Conservation (phyloP, 768 basidiomycete species). For the Paxillus involutus region DNA sequence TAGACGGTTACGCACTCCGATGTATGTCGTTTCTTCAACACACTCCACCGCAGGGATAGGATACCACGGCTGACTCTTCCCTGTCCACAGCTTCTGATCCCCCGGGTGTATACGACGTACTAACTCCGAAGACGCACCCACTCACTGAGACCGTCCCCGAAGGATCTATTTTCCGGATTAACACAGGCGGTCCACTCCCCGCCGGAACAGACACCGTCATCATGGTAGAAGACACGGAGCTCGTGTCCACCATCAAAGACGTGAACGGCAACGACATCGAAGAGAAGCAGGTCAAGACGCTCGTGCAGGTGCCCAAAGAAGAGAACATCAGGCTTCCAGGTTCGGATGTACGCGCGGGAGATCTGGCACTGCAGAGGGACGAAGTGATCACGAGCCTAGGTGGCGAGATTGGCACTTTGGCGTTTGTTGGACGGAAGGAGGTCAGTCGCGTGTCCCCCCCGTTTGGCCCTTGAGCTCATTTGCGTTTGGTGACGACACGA, state of each 20-base stretch:
- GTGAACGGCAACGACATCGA: constrained; percentile 48
- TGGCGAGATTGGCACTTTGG: constrained; percentile 81
- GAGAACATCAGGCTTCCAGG: constrained; percentile 78
- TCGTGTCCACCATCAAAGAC: constrained; percentile 53
- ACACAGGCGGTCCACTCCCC: constrained; percentile 84
- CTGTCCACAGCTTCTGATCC: constrained; percentile 52
- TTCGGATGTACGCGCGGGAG: constrained; percentile 69
- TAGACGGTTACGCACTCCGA: constrained; percentile 85
- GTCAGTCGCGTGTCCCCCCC: constrained; percentile 35
- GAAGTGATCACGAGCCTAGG: constrained; percentile 63
- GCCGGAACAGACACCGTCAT: constrained; percentile 74
- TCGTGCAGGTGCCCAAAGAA: constrained; percentile 56
- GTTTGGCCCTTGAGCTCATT: not conserved
- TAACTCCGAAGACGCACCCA: constrained; percentile 50
- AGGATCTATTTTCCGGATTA: constrained; percentile 61
- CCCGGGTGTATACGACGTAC: constrained; percentile 65
- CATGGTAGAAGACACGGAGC: constrained; percentile 91
- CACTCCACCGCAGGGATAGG: not conserved
- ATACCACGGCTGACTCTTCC: not conserved
- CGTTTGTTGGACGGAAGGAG: constrained; percentile 74
- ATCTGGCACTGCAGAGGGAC: constrained; percentile 62
- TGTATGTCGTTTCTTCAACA: constrained; percentile 41
- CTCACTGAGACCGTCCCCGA: constrained; percentile 38
- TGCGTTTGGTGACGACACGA: not conserved
- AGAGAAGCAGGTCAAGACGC: constrained; percentile 68